Evolutionary conservation across 1,284 basidiomycete genomes (phyloP).

Genomic region (Irpex sp.): DNA sequence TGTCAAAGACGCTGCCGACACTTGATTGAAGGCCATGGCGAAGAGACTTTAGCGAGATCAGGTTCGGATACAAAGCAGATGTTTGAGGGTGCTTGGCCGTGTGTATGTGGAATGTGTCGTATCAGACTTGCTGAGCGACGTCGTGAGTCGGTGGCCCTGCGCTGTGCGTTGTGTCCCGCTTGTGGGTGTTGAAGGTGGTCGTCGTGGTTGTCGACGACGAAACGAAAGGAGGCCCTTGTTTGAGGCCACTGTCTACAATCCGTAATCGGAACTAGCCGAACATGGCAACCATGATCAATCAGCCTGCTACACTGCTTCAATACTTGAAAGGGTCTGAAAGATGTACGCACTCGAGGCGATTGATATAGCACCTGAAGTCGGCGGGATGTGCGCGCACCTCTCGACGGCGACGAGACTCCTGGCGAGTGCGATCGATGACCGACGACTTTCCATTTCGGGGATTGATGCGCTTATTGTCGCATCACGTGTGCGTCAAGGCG

Average conservation of each 20-base stretch:
- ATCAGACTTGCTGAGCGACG: not conserved
- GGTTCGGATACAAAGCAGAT: not conserved
- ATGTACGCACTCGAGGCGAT: not conserved
- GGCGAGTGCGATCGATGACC: slow-evolving; percentile 1
- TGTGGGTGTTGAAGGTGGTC: slow-evolving; percentile 8
- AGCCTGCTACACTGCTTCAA: not conserved
- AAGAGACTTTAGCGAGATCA: slow-evolving; percentile 6
- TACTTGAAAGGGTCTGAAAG: not conserved
- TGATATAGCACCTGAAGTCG: not conserved
- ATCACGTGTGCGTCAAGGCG: not conserved
- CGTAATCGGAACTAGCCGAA: slow-evolving; percentile 16
- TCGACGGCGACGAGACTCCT: not conserved
- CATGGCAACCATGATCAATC: slow-evolving; percentile 15
- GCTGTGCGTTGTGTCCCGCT: not conserved
- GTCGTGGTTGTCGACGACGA: slow-evolving; percentile 18
- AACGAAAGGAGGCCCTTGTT: slow-evolving; percentile 4
- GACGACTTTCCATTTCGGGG: not conserved
- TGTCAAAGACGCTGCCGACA: slow-evolving; percentile 45
- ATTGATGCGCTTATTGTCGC: not conserved
- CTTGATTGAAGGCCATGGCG: slow-evolving; percentile 45
- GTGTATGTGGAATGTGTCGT: not conserved
- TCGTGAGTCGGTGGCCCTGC: not conserved
- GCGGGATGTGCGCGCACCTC: not conserved
- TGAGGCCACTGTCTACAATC: slow-evolving; percentile 1
- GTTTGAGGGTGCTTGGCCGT: not conserved